Evolutionary conservation across 2,329 filamentous ascomycete species (phyloP).

Genomic region (Sordariomycetes sp.): DNA sequence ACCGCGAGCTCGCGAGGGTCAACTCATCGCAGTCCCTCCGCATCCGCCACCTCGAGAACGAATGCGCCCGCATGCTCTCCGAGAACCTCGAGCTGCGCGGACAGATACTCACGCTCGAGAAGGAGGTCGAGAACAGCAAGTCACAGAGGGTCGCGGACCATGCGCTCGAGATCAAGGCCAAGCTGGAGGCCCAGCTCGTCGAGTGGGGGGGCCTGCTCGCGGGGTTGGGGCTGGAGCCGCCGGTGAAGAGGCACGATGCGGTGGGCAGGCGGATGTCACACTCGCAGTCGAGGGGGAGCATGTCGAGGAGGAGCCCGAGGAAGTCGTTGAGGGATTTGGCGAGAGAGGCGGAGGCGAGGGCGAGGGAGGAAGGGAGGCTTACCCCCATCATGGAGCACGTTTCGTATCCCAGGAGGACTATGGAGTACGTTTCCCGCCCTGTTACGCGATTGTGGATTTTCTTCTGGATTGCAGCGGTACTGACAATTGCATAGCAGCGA

Average conservation of each 20-base stretch:
- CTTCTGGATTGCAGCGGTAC: slow-evolving; percentile 6
- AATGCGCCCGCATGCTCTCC: slow-evolving; percentile 63
- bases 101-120: slow-evolving; percentile 59
- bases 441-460: not conserved
- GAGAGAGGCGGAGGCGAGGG: slow-evolving; percentile 38
- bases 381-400: slow-evolving; percentile 63
- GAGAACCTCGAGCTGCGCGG: slow-evolving; percentile 68
- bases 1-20: slow-evolving; percentile 69
- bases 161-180: slow-evolving; percentile 57
- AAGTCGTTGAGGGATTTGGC: slow-evolving; percentile 46
- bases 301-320: slow-evolving; percentile 39
- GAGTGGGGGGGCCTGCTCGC: slow-evolving; percentile 60
- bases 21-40: slow-evolving; percentile 70
- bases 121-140: slow-evolving; percentile 52
- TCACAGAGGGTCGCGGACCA: slow-evolving; percentile 52
- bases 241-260: slow-evolving; percentile 33
- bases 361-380: slow-evolving; percentile 42
- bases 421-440: slow-evolving; percentile 43
- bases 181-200: slow-evolving; percentile 60
- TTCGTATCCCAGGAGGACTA: slow-evolving; percentile 52
- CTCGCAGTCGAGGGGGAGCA: slow-evolving; percentile 26
- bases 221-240: slow-evolving; percentile 51
- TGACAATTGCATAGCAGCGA: slow-evolving; percentile 27
- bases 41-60: slow-evolving; percentile 66
- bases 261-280: slow-evolving; percentile 27